Evolutionary conservation across 2,329 filamentous ascomycete genomes (phyloP).

Genomic region (Sporothrix brunneoviolacea): DNA sequence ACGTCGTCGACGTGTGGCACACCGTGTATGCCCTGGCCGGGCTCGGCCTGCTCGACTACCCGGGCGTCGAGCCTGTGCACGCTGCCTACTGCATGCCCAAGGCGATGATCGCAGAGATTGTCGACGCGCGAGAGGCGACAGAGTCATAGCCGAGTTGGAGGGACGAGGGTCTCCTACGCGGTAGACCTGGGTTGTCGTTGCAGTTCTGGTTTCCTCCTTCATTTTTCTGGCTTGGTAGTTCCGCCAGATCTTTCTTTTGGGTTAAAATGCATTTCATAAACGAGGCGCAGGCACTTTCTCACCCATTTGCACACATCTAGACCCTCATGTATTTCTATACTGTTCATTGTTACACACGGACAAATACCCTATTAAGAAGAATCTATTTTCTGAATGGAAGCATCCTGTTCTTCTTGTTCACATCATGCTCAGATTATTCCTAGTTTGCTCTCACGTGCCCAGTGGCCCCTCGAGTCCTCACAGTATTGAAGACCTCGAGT

Average conservation of each 20-base stretch:
- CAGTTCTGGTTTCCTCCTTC: too few species aligned
- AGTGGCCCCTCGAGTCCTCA: neutral
- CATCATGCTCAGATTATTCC: neutral
- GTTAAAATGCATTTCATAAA: too few species aligned
- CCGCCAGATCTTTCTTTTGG: neutral
- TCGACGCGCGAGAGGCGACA: conserved; percentile 32
- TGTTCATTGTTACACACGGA: too few species aligned
- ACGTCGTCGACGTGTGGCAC: conserved; percentile 97
- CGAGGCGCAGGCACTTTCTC: too few species aligned
- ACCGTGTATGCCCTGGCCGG: conserved; percentile 86
- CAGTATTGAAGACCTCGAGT: neutral
- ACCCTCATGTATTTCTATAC: neutral
- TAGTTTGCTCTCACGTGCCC: neutral
- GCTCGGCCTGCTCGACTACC: conserved; percentile 72
- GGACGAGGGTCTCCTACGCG: too few species aligned
- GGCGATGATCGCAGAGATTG: conserved; percentile 53
- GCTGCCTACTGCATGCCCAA: conserved; percentile 82
- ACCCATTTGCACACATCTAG: neutral
- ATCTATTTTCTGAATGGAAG: too few species aligned
- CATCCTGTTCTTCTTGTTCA: neutral
- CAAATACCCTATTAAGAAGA: too few species aligned
- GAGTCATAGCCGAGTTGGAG: conserved; percentile 14
- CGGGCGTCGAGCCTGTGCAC: conserved; percentile 73
- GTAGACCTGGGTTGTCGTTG: too few species aligned
- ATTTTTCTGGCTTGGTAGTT: too few species aligned